Percentiles rank a stretch among this genome's conserved stretches.
phyloP scores from a whole-genome alignment of 2,329 filamentous ascomycete genomes.

The Sordariomycetes sp. region DNA sequence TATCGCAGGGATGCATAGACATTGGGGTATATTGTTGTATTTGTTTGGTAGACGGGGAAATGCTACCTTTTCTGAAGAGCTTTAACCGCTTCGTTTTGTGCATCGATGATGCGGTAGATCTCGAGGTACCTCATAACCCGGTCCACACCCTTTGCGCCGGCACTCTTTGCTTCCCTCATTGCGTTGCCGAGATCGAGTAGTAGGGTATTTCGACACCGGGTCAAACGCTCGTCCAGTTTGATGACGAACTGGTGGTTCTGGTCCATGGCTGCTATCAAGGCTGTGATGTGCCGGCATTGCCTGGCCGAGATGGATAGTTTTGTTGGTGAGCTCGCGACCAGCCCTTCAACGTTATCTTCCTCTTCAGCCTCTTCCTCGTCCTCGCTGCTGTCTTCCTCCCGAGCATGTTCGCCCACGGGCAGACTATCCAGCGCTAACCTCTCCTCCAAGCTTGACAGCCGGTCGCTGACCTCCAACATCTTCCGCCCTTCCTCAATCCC shows the following conservation, averaged over 20 bases:
- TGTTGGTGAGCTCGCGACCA: constrained; percentile 34
- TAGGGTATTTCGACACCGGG: constrained; percentile 45
- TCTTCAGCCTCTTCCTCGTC: constrained; percentile 17
- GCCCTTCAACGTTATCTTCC: constrained; percentile 12
- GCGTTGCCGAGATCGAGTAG: constrained; percentile 46
- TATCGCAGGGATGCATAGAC: constrained; percentile 4
- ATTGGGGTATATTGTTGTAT: background rate
- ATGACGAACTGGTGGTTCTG: constrained; percentile 38
- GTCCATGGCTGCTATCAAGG: constrained; percentile 33
- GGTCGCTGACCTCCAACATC: constrained; percentile 59
- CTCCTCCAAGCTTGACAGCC: constrained; percentile 54
- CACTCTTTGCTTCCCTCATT: constrained; percentile 31
- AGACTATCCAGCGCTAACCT: constrained; percentile 44
- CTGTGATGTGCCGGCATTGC: constrained; percentile 32
- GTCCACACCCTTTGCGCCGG: constrained; percentile 29
- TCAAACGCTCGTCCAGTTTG: constrained; percentile 42
- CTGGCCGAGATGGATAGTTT: constrained; percentile 35
- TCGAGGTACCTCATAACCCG: constrained; percentile 42
- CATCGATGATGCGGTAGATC: constrained; percentile 43
- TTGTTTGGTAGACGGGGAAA: background rate
- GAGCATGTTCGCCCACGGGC: constrained; percentile 10
- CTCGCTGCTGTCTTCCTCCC: constrained; percentile 17
- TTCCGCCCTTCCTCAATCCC: constrained; percentile 53
- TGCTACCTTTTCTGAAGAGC: constrained; percentile 28
- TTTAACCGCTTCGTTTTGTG: constrained; percentile 42